Base-by-base conservation (phyloP, 2,329 filamentous ascomycete genomes). In the Neofusicoccum sp. region DNA sequence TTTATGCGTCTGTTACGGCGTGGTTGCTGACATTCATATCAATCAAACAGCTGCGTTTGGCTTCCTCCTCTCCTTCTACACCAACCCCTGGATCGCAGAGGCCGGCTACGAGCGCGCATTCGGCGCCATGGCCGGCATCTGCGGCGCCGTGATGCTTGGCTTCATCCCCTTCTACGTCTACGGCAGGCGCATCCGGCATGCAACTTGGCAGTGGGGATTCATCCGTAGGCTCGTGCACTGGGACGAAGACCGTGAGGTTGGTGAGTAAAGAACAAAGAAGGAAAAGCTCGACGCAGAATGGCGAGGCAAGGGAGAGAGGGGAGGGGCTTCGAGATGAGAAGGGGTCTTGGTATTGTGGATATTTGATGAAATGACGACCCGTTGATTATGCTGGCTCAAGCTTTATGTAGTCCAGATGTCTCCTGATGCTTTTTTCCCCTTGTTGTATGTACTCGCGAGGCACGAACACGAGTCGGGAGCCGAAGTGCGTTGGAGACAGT, bases 31-130 rank as follows among this genome's bases (percentile, higher is more conserved):
- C 24, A 26, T 30, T 6, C 24, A 40, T 9, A 7, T 36, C 26
- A 0, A 24, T 34, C 45, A 11, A 28, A 24, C 61, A 81, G 79
- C 81, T 14, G 68, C 79, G 6, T 85, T 86, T 66, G 83, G 82
- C 4, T 86, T 86, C 67, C 71, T 86, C 1, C 74, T 86, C 1
- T 83, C 80, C 0, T 86, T 86, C 67, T 86, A 86, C 67, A 85
- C 82, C 1, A 86, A 86, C 65, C 78, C 81, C 0, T 86, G 84
- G 84, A 78, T 86, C 38, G 70, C 74, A 6, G 31, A 75, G 60
- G 70, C 70, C 1, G 84, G 84, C 0, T 86, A 86, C 65, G 63
- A 73, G 11, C 72, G 76, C 36, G 79, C 83, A 2, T 86, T 79
- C 63, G 82, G 83, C 3, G 75, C 78, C n/a, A 85, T 86, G 83